phyloP scores from a whole-genome alignment of 768 basidiomycete genomes.

The Leccinum rimulosum region DNA sequence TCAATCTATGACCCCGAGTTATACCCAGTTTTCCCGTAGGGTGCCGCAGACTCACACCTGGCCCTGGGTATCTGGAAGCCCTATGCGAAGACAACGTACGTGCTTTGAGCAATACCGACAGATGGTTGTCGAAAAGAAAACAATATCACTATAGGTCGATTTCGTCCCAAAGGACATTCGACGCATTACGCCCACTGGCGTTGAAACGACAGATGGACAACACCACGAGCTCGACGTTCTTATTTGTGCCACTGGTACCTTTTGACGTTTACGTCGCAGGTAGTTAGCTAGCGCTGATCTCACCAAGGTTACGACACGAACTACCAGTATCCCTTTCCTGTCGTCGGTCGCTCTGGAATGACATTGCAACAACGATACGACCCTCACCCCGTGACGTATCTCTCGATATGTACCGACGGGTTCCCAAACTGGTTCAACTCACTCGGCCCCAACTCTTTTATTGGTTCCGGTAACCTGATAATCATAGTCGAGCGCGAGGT shows the following conservation, averaged over 20 bases:
- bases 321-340: constrained; percentile 45
- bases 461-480: constrained; percentile 54
- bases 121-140: background rate
- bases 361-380: constrained; percentile 52
- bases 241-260: constrained; percentile 55
- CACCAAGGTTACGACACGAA: constrained; percentile 42
- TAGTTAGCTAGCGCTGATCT: background rate
- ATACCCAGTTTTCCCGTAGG: constrained; percentile 56
- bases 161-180: constrained; percentile 50
- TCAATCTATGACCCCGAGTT: constrained; percentile 19
- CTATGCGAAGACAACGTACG: constrained; percentile 56
- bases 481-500: constrained; percentile 51
- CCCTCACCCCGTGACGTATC: constrained; percentile 56
- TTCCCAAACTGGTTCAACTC: constrained; percentile 70
- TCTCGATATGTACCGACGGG: constrained; percentile 55
- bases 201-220: constrained; percentile 56
- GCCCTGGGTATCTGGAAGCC: constrained; percentile 66
- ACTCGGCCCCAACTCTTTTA: constrained; percentile 54
- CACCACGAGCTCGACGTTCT: constrained; percentile 56
- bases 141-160: constrained; percentile 29
- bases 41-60: constrained; percentile 65
- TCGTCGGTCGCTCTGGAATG: constrained; percentile 54
- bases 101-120: background rate
- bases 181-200: constrained; percentile 50
- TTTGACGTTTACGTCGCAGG: background rate